Evolutionary conservation across 2,329 filamentous ascomycete genomes (phyloP), one percentile per base, ranked within the genome.

Genomic region (Trichoderma citrinoviride): DNA sequence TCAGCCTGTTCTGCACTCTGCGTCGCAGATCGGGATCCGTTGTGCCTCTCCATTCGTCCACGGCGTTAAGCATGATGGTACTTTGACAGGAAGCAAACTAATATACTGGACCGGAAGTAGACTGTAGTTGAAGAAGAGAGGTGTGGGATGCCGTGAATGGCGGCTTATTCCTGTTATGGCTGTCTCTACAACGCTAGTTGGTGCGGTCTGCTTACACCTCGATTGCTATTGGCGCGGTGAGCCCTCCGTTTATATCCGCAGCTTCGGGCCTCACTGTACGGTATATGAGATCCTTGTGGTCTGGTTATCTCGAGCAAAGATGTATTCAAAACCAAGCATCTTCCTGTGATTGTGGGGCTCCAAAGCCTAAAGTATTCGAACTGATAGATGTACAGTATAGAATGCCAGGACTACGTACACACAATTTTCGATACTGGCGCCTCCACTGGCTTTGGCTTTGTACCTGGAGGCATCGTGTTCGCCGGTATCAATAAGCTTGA

Each of bases 1-100:
- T 61, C n/a, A 61, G 40, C 17, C 58, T 33, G 50, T 61, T 46
- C 49, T 61, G 58, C 47, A 61, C 58, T 19, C 58, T 61, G 8
- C 40, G 58, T 25, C 47, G 58, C 15, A 53, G 33, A 5, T 7
- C 23, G 2, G 58, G 58, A 7, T 61, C 17, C 8, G 29, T 53
- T 33, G 49, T 52, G 21, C 58, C 58, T 33, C 25, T 61, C 58
- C 58, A 61, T 23, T 61, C 58, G 23, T 61, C 58, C 21, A 44
- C 58, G 2, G 21, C 37, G 23, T 52, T 27, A 19, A 19, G 27
- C 25, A 33, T 25, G 27, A 47, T 5, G 19, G 21, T 1, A 10
- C 15, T 40, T 3, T 10, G 1, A 27, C 41, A 19, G 7, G n/a
- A 44, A 23, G 7, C 27, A 50, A 21, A 19, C 17, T 5, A 2